A percentile compares a stretch with the other conserved stretches of the same genome.
Conservation (phyloP, 2,329 filamentous ascomycete genomes). For the Tolypocladium paradoxum region DNA sequence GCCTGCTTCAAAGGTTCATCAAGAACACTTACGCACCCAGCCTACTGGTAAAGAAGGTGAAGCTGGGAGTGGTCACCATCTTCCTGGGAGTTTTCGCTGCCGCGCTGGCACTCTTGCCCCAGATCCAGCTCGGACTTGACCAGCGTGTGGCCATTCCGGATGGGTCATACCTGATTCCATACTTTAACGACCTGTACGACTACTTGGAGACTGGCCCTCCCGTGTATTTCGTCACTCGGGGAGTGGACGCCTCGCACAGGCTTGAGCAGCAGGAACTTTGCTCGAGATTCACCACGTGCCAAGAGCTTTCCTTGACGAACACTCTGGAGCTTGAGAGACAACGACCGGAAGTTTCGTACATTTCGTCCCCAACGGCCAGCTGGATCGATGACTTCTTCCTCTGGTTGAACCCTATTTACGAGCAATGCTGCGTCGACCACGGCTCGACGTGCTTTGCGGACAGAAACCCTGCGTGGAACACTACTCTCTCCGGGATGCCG, state of each 20-base stretch:
- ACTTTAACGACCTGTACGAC: slow-evolving; percentile 90
- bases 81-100: slow-evolving; percentile 85
- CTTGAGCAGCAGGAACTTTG: slow-evolving; percentile 76
- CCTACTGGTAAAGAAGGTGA: slow-evolving; percentile 70
- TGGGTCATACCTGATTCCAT: slow-evolving; percentile 88
- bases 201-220: slow-evolving; percentile 89
- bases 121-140: slow-evolving; percentile 78
- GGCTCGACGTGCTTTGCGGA: slow-evolving; percentile 67
- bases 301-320: slow-evolving; percentile 74
- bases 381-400: slow-evolving; percentile 97
- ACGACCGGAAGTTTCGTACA: slow-evolving; percentile 75
- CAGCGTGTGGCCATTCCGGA: slow-evolving; percentile 90
- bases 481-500: slow-evolving; percentile 82
- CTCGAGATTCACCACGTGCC: slow-evolving; percentile 81
- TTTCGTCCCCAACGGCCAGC: slow-evolving; percentile 78
- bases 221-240: slow-evolving; percentile 86
- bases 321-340: slow-evolving; percentile 92
- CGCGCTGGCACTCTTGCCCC: slow-evolving; percentile 72
- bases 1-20: slow-evolving; percentile 74
- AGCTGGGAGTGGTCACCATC: slow-evolving; percentile 62
- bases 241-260: slow-evolving; percentile 68
- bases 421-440: slow-evolving; percentile 60
- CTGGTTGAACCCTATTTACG: slow-evolving; percentile 81
- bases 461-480: slow-evolving; percentile 76
- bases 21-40: slow-evolving; percentile 78